These are phyloP conservation scores for Herpetomonas tarakana DNA, from an alignment of 208 protist species.

Conservation along the genomic window DNA sequence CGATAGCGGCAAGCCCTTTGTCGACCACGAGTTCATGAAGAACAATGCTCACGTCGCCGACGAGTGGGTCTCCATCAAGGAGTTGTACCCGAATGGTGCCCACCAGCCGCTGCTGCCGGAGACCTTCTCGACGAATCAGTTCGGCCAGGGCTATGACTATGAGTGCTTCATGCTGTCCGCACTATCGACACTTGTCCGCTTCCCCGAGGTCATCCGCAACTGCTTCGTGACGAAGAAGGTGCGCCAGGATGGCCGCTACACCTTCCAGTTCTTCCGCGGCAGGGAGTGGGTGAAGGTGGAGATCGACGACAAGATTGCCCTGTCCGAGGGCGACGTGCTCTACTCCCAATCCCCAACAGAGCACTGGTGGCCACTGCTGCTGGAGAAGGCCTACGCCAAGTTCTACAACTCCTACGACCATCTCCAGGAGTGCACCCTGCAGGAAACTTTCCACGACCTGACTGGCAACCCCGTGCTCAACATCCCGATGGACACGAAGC, in stretches of 20 bases:
- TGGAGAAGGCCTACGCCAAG: conserved; percentile 76
- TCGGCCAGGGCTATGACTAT: conserved; percentile 78
- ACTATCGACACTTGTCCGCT: conserved; percentile 54
- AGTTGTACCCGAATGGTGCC: conserved; percentile 58
- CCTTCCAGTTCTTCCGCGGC: conserved; percentile 47
- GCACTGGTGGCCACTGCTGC: conserved; percentile 55
- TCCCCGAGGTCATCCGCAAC: conserved; percentile 68
- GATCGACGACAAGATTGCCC: conserved; percentile 49
- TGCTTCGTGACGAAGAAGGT: conserved; percentile 82
- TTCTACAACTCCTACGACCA: conserved; percentile 53
- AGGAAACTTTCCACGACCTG: conserved; percentile 53
- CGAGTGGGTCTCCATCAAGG: conserved; percentile 59
- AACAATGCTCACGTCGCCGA: conserved; percentile 54
- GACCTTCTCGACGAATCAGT: conserved; percentile 56
- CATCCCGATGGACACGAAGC: conserved; percentile 37
- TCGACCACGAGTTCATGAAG: conserved; percentile 61
- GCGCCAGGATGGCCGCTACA: conserved; percentile 45
- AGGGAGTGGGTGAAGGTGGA: conserved; percentile 54
- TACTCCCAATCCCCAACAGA: conserved; percentile 36
- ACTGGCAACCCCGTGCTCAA: conserved; percentile 55
- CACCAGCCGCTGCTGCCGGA: conserved; percentile 56
- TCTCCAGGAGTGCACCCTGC: conserved; percentile 41
- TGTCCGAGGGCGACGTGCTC: conserved; percentile 32
- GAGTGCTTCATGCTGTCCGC: conserved; percentile 83
- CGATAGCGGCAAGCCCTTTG: conserved; percentile 57